Percentiles rank a stretch among this genome's conserved stretches.
phyloP scores from a whole-genome alignment of 306 rosid species.

The Ormosia semicastrata region DNA sequence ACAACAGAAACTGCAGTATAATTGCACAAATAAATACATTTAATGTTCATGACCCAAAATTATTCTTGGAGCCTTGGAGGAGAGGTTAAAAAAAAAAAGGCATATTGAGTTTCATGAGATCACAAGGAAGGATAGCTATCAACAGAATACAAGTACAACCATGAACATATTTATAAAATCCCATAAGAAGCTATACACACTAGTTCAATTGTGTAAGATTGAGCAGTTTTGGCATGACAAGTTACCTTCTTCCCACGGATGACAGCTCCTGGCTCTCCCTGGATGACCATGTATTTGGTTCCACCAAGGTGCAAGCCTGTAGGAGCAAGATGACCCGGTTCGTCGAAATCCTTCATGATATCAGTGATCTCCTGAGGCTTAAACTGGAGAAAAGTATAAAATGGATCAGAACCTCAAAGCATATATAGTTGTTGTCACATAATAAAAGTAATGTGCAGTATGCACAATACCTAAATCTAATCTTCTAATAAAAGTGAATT shows the following conservation, averaged over 20 bases:
- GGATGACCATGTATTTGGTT: slow-evolving; percentile 88
- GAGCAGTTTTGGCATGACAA: background rate
- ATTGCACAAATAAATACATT: background rate
- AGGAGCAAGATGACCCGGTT: slow-evolving; percentile 95
- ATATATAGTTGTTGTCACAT: background rate
- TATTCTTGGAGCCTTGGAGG: background rate
- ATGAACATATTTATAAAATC: background rate
- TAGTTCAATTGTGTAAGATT: background rate
- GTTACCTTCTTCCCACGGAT: slow-evolving; percentile 93
- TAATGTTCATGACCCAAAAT: background rate
- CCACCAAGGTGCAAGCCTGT: slow-evolving; percentile 82
- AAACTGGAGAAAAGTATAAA: slow-evolving; percentile 35
- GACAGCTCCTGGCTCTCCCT: slow-evolving; percentile 94
- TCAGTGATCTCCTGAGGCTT: slow-evolving; percentile 60
- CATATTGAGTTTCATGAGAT: background rate
- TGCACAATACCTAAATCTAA: background rate
- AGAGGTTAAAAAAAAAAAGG: background rate
- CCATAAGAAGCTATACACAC: background rate
- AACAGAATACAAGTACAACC: background rate
- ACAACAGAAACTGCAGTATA: background rate
- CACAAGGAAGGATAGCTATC: background rate
- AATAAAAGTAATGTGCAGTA: background rate
- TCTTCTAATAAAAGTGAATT: background rate
- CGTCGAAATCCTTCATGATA: slow-evolving; percentile 83
- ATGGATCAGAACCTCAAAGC: background rate